Percentiles rank a stretch among this genome's conserved stretches.
Conservation (phyloP, 257 asterid genomes). For the Solanum bulbocastanum region DNA sequence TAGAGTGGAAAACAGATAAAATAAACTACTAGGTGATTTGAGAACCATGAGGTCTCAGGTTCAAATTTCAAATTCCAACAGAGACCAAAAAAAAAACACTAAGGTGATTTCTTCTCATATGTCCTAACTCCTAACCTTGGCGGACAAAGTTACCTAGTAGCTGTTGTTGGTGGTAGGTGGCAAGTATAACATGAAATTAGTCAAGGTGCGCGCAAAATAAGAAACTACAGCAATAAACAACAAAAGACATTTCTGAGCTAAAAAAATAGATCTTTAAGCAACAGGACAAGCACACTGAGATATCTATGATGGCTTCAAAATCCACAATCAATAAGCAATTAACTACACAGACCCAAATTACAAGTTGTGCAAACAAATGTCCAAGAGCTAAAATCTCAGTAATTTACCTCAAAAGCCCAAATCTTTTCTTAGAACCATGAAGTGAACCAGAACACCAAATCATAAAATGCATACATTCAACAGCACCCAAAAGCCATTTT, state of each 20-base stretch:
- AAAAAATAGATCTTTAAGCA: background rate
- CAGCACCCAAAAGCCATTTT: background rate
- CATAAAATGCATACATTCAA: background rate
- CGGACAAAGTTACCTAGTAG: background rate
- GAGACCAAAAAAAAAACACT: background rate
- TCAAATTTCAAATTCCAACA: background rate
- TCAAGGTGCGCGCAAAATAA: background rate
- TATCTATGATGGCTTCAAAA: background rate
- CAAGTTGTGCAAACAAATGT: background rate
- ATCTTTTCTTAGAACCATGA: background rate
- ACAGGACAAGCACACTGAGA: no score
- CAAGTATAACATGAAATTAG: background rate
- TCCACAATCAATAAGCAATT: background rate
- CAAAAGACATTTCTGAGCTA: background rate
- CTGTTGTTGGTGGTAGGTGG: background rate
- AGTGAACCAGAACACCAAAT: background rate
- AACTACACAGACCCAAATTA: background rate
- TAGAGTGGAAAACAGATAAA: background rate
- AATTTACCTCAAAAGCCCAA: background rate
- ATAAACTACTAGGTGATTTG: background rate
- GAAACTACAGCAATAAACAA: background rate
- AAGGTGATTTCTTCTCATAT: background rate
- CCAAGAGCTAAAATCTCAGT: background rate
- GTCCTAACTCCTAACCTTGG: background rate
- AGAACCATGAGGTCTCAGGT: background rate